Evolutionary conservation across 2,329 filamentous ascomycete species (phyloP).

Genomic region (Trichoderma aggressivum): DNA sequence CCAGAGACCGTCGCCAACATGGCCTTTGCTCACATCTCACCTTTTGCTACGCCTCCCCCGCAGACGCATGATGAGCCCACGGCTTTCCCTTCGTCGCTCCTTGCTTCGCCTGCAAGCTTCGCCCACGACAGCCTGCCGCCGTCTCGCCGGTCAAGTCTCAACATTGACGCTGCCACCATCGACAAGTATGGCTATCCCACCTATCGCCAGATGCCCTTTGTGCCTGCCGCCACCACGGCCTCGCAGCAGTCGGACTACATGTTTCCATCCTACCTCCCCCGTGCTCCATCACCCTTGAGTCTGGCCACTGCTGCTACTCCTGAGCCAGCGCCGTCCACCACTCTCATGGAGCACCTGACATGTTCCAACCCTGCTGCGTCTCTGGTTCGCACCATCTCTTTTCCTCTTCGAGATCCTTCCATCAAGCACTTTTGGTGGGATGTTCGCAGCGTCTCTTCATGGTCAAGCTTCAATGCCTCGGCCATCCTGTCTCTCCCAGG

Average conservation of each 20-base stretch:
- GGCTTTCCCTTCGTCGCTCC: constrained; percentile 46
- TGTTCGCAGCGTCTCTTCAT: constrained; percentile 78
- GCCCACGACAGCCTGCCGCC: constrained; percentile 37
- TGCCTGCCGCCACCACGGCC: constrained; percentile 23
- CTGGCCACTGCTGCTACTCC: constrained; percentile 35
- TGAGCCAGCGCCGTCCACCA: constrained; percentile 57
- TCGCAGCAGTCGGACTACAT: constrained; percentile 37
- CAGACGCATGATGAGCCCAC: constrained; percentile 22
- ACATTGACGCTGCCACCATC: constrained; percentile 62
- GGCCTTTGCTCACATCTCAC: constrained; percentile 38
- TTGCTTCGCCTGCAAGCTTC: constrained; percentile 64
- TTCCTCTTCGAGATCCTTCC: constrained; percentile 61
- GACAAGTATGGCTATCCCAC: constrained; percentile 78
- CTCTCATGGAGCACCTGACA: constrained; percentile 74
- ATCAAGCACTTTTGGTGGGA: constrained; percentile 96
- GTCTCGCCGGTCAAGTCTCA: constrained; percentile 58
- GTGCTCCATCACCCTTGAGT: constrained; percentile 46
- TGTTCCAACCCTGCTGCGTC: constrained; percentile 76
- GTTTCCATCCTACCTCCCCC: constrained; percentile 43
- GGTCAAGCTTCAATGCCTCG: constrained; percentile 73
- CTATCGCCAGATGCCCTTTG: constrained; percentile 68
- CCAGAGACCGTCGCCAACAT: constrained; percentile 51
- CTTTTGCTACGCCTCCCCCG: constrained; percentile 30
- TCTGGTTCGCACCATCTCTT: constrained; percentile 74
- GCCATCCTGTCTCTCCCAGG: constrained; percentile 71